A percentile compares a stretch with the other conserved stretches of the same genome.
Conservation (phyloP, 371 early-diverging fungal species). For the Nematocida parisii region DNA sequence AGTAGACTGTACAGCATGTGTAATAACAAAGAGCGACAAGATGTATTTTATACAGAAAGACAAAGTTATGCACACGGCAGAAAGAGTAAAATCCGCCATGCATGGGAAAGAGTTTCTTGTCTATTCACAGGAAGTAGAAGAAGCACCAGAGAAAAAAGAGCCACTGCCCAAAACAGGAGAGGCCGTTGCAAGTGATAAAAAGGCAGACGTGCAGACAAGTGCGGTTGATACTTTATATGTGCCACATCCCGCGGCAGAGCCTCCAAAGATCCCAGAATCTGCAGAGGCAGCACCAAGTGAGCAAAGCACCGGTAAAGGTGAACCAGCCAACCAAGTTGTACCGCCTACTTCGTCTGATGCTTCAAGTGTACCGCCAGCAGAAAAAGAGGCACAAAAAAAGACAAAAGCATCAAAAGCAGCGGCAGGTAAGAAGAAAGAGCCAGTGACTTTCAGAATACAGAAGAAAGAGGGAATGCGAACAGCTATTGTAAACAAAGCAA, state of each 20-base stretch:
- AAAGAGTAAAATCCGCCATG: conserved; percentile 44
- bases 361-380: background rate
- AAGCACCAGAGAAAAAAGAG: background rate
- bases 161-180: background rate
- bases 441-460: conserved; percentile 18
- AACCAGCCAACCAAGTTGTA: background rate
- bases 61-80: background rate
- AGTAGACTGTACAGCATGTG: conserved; percentile 38
- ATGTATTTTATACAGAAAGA: conserved; percentile 39
- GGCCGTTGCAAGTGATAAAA: background rate
- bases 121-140: conserved; percentile 50
- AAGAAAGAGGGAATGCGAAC: conserved; percentile 38
- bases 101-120: conserved; percentile 48
- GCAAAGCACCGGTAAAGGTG: background rate
- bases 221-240: background rate
- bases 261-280: background rate
- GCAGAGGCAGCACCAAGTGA: background rate
- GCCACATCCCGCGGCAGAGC: background rate
- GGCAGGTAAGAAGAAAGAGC: background rate
- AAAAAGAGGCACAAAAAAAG: background rate
- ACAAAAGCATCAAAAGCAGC: conserved; percentile 16
- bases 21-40: conserved; percentile 34
- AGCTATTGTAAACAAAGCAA: conserved; percentile 7
- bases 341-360: background rate
- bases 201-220: background rate